Evolutionary conservation across 2,329 filamentous ascomycete genomes (phyloP).

Genomic region (Fusarium pilosicola): DNA sequence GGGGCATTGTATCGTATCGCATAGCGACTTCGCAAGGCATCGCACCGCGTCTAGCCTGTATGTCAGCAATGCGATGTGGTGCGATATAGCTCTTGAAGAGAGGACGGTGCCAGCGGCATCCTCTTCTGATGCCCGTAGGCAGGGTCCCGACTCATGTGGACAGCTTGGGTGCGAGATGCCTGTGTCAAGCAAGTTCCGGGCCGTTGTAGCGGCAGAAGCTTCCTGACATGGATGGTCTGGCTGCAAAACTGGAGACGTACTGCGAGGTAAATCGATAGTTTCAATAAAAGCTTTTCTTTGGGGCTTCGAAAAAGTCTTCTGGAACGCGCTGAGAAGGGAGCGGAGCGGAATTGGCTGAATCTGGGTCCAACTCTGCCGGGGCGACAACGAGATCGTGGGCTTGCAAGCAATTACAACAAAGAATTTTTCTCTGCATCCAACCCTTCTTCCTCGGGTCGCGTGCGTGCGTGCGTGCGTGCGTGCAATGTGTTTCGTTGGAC

Average conservation of each 20-base stretch:
- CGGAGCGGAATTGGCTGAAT: constrained; percentile 14
- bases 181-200: constrained; percentile 24
- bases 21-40: neutral
- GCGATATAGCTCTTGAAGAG: neutral
- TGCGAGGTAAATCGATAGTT: constrained; percentile 25
- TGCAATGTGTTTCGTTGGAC: neutral
- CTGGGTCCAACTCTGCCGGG: constrained; percentile 11
- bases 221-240: constrained; percentile 15
- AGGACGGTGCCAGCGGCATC: neutral
- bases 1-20: neutral
- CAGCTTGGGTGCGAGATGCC: constrained; percentile 5
- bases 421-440: constrained; percentile 7
- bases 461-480: neutral
- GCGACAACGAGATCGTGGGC: constrained; percentile 11
- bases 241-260: constrained; percentile 23
- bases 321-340: constrained; percentile 18
- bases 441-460: neutral
- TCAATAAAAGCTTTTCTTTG: constrained; percentile 8
- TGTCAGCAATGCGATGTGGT: constrained; percentile 4
- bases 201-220: constrained; percentile 22
- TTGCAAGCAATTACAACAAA: constrained; percentile 10
- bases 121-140: constrained; percentile 20
- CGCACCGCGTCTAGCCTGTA: neutral
- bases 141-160: constrained; percentile 20
- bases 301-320: constrained; percentile 29